These are phyloP conservation scores for Amanita fuliginea DNA, from an alignment of 768 basidiomycete genomes.

Conservation along the genomic window DNA sequence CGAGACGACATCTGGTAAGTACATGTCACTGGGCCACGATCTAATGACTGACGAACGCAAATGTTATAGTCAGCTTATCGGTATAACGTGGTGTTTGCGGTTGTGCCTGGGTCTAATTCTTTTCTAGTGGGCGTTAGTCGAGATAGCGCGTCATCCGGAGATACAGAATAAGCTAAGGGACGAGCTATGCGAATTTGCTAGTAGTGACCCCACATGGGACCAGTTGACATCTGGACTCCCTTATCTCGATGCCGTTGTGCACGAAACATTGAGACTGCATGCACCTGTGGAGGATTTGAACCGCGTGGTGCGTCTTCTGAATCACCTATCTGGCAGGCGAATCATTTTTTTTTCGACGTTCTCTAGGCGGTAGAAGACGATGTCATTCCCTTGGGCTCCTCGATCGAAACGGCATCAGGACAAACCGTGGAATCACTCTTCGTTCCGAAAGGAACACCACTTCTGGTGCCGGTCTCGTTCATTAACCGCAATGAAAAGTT, in stretches of 20 bases:
- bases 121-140: constrained; percentile 14
- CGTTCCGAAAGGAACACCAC: constrained; percentile 24
- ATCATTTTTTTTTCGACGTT: too few species aligned
- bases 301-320: constrained; percentile 18
- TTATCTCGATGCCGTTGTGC: constrained; percentile 29
- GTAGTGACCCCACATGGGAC: constrained; percentile 27
- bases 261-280: constrained; percentile 28
- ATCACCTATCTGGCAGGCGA: too few species aligned
- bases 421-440: constrained; percentile 18
- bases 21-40: neutral
- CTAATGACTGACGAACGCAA: neutral
- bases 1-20: constrained; percentile 41
- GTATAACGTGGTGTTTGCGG: neutral
- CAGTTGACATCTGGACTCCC: constrained; percentile 31
- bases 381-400: constrained; percentile 24
- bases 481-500: constrained; percentile 27
- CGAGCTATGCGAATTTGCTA: constrained; percentile 10
- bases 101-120: neutral
- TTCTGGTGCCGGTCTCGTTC: constrained; percentile 23
- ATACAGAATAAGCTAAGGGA: constrained; percentile 11
- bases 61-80: neutral
- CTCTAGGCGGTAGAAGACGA: constrained; percentile 27
- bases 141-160: constrained; percentile 12
- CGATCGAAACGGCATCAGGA: constrained; percentile 19
- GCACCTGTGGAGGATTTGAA: constrained; percentile 19